Percentiles rank a stretch among this genome's conserved stretches.
Conservation (phyloP, 306 rosid genomes). For the Macrotyloma uniflorum region DNA sequence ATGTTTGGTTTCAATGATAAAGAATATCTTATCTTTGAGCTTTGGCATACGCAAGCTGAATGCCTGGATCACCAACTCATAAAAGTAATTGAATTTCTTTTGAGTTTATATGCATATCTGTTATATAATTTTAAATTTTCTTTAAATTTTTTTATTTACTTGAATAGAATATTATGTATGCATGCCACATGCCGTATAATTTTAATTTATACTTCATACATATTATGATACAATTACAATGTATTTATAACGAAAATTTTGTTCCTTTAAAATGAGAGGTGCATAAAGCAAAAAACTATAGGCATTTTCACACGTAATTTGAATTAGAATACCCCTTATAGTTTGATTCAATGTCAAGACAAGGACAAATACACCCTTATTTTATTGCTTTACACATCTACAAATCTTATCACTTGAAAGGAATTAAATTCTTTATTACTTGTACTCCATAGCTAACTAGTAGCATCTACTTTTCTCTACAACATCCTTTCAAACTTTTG, state of each 20-base stretch:
- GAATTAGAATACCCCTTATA: background rate
- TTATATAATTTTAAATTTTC: background rate
- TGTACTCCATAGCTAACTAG: background rate
- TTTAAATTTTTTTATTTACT: background rate
- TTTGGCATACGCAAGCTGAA: background rate
- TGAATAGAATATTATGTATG: background rate
- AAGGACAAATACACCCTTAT: background rate
- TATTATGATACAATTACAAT: background rate
- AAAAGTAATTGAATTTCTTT: background rate
- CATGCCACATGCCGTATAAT: background rate
- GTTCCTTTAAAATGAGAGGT: background rate
- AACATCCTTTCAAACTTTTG: conserved; percentile 18
- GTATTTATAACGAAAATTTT: background rate
- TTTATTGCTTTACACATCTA: background rate
- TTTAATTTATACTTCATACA: background rate
- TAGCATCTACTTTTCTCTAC: conserved; percentile 37
- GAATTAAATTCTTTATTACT: conserved; percentile 4
- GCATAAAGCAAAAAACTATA: background rate
- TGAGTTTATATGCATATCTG: background rate
- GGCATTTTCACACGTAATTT: background rate
- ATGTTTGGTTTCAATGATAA: background rate
- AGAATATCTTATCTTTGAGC: background rate
- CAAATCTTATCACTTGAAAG: background rate
- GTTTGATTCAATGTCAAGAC: background rate
- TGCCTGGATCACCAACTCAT: background rate